Evolutionary conservation across 2,329 filamentous ascomycete species (phyloP), one percentile per base, ranked within the genome.

Genomic region (Sporothrix mexicana): DNA sequence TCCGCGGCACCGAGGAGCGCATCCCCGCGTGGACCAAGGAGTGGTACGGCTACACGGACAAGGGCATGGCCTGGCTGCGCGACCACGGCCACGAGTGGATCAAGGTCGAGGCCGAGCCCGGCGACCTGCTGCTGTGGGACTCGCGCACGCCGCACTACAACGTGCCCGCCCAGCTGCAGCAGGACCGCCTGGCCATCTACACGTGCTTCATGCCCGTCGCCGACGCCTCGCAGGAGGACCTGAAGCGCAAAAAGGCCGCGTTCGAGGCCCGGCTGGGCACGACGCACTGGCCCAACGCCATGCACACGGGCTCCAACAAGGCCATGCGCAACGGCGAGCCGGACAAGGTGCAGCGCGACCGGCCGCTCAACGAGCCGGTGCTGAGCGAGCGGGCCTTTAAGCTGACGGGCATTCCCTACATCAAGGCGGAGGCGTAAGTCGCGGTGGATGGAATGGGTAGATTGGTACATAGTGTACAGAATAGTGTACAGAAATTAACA

Each of bases 61-160:
- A 77, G 64, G 80, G 81, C 23, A 79, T 82, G 77, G 75, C 78
- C 70, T 83, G 81, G 80, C 78, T 83, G 4, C 77, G 77, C 68
- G 78, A 80, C 9, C 75, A 77, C 36, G 81, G 80, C 1, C 45
- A 53, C 62, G 72, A 70, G 36, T 74, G 72, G 72, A 59, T 74
- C 51, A 74, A 74, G 69, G 78, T 84, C 8, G 78, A 79, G 70
- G 83, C 82, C 47, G 82, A 83, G 12, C 83, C 83, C 0, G 83
- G 83, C 17, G 83, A 85, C 25, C 76, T 85, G 47, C 77, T 85
- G 2, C 78, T 84, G 9, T 84, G 78, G 78, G 81, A 83, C 72
- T 80, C 78, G n/a, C 80, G 80, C 23, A 81, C 80, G 8, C 82
- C 82, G 59, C 83, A 84, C 74, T 84, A 83, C 66, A 84, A 83